Percentiles rank a stretch among this genome's conserved stretches.
phyloP scores from a whole-genome alignment of 2,329 filamentous ascomycete genomes.

The Exophiala alcalophila region DNA sequence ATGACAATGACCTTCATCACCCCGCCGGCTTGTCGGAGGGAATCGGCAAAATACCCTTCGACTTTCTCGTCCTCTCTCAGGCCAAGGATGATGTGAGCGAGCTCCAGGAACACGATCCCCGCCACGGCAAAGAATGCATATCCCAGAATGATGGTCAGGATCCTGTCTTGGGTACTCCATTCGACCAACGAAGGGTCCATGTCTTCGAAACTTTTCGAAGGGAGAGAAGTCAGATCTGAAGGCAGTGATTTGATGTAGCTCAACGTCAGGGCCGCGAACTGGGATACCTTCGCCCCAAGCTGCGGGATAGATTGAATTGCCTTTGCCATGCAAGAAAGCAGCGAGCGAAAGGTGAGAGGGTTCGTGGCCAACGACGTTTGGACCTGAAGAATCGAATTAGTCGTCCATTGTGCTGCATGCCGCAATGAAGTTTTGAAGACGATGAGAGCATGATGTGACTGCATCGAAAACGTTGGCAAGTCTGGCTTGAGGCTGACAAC shows the following conservation, averaged over 20 bases:
- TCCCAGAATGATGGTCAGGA: constrained; percentile 74
- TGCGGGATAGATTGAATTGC: constrained; percentile 4
- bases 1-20: constrained; percentile 98
- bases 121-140: constrained; percentile 73
- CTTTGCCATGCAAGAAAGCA: neutral
- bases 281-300: neutral
- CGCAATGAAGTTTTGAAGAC: constrained; percentile 39
- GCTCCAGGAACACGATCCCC: constrained; percentile 75
- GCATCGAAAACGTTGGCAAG: constrained; percentile 71
- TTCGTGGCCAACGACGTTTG: constrained; percentile 22
- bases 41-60: constrained; percentile 76
- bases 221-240: constrained; percentile 9
- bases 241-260: neutral
- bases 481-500: constrained; percentile 48
- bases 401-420: constrained; percentile 2
- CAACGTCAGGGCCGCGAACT: neutral
- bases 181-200: constrained; percentile 60
- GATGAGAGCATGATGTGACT: constrained; percentile 65
- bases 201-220: constrained; percentile 1
- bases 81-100: constrained; percentile 65
- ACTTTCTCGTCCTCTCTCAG: constrained; percentile 54
- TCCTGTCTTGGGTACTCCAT: constrained; percentile 66
- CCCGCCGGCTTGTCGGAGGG: constrained; percentile 87
- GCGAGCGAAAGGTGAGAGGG: neutral
- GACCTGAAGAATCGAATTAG: constrained; percentile 34